Percentiles rank a stretch among this genome's conserved stretches.
phyloP scores from a whole-genome alignment of 2,329 filamentous ascomycete species.

The Calonectria pseudoreteaudii region DNA sequence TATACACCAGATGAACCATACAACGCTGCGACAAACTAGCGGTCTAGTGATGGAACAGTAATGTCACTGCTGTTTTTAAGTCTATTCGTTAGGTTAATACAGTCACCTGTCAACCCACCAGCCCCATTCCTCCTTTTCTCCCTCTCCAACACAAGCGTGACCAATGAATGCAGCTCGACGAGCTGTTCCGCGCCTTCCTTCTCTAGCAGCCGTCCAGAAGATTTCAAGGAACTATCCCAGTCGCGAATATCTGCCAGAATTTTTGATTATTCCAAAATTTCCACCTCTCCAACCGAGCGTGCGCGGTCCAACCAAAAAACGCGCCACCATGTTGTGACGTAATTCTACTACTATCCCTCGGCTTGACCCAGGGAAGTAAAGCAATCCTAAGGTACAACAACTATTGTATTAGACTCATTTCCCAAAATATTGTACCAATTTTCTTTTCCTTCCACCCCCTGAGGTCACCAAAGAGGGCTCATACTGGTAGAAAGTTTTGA shows the following conservation, averaged over 20 bases:
- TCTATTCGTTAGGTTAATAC: neutral
- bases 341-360: neutral
- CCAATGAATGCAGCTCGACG: neutral
- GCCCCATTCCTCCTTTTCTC: neutral
- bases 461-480: neutral
- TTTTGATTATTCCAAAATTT: no score
- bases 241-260: no score
- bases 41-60: neutral
- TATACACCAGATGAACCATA: neutral
- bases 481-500: neutral
- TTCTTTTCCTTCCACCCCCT: neutral
- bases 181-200: neutral
- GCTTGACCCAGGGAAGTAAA: neutral
- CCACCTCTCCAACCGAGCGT: no score
- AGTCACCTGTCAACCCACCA: neutral
- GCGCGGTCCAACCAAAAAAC: no score
- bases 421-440: fast-evolving
- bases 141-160: neutral
- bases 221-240: neutral
- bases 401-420: neutral
- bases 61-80: neutral
- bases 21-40: neutral
- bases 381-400: neutral
- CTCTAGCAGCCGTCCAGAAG: neutral
- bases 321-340: neutral